These are phyloP conservation scores for Penicillium lividum DNA, from an alignment of 495 filamentous ascomycete species.

Conservation along the genomic window DNA sequence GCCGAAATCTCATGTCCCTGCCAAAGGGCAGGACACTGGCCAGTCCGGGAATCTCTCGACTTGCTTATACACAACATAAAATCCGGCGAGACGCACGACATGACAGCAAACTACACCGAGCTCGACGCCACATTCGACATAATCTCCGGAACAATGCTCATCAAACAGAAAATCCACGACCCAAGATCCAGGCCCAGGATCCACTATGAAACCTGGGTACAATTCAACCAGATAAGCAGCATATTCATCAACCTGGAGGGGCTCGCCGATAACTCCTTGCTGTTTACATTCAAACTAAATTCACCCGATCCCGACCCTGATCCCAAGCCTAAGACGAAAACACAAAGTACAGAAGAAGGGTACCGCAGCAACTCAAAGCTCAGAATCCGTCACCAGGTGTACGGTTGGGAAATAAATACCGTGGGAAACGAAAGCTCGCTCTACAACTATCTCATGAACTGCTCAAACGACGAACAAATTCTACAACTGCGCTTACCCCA, in stretches of 20 bases:
- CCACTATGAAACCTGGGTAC: constrained; percentile 12
- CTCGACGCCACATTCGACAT: constrained; percentile 34
- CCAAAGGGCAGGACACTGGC: constrained; percentile 3
- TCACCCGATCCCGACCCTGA: neutral
- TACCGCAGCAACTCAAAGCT: neutral
- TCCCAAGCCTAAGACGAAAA: neutral
- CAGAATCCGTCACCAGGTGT: constrained; percentile 2
- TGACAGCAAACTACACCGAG: constrained; percentile 20
- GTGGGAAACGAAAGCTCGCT: constrained; percentile 18
- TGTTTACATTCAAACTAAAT: constrained; percentile 21
- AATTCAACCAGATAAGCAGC: constrained; percentile 19
- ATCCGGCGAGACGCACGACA: constrained; percentile 14
- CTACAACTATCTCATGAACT: constrained; percentile 20
- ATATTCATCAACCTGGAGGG: constrained; percentile 33
- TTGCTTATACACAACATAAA: constrained; percentile 14
- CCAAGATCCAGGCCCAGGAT: constrained; percentile 1
- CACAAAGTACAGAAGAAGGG: neutral
- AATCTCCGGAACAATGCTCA: constrained; percentile 17
- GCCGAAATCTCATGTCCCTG: constrained; percentile 12
- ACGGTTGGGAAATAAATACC: constrained; percentile 18
- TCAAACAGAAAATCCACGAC: constrained; percentile 26
- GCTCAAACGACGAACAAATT: constrained; percentile 15
- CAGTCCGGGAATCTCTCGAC: constrained; percentile 13
- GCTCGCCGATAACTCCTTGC: constrained; percentile 28
- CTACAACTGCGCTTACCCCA: constrained; percentile 29